Evolutionary conservation across 106 monocot species (phyloP).

Genomic region (Hemerocallis citrina): DNA sequence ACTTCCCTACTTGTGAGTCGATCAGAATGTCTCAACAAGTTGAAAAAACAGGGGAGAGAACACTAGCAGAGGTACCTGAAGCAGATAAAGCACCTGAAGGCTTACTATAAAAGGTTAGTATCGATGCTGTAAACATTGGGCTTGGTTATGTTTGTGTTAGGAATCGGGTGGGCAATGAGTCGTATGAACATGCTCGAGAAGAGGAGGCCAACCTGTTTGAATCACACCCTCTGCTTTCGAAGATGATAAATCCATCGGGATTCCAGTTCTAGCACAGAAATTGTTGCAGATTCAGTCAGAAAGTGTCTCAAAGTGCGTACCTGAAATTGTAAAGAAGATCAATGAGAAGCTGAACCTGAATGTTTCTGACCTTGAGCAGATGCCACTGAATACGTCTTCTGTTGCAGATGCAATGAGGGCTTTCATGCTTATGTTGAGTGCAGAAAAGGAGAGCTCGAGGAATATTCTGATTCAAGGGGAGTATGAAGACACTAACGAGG

Average conservation of each 20-base stretch:
- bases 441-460: slow-evolving; percentile 6
- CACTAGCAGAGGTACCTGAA: not conserved
- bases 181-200: slow-evolving; percentile 37
- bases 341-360: slow-evolving; percentile 27
- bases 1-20: not conserved
- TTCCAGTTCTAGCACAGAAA: slow-evolving; percentile 32
- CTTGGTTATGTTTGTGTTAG: slow-evolving; percentile 39
- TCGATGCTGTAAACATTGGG: slow-evolving; percentile 3
- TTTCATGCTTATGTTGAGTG: slow-evolving; percentile 24
- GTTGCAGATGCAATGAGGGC: slow-evolving; percentile 22
- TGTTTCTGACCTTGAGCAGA: slow-evolving; percentile 18
- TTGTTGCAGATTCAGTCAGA: slow-evolving; percentile 45
- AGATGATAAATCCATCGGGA: slow-evolving; percentile 43
- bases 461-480: slow-evolving; percentile 28
- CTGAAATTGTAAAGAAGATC: slow-evolving; percentile 46
- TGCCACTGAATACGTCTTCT: slow-evolving; percentile 26
- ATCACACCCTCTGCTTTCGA: slow-evolving; percentile 29
- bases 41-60: not conserved
- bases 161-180: slow-evolving; percentile 45
- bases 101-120: slow-evolving; percentile 30
- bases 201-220: slow-evolving; percentile 31
- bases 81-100: not conserved
- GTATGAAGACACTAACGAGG: slow-evolving; percentile 25
- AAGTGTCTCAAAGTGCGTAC: slow-evolving; percentile 35
- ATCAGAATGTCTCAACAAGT: slow-evolving; percentile 8